Base-by-base conservation (phyloP, 768 basidiomycete genomes). In the Pisolithus albus region DNA sequence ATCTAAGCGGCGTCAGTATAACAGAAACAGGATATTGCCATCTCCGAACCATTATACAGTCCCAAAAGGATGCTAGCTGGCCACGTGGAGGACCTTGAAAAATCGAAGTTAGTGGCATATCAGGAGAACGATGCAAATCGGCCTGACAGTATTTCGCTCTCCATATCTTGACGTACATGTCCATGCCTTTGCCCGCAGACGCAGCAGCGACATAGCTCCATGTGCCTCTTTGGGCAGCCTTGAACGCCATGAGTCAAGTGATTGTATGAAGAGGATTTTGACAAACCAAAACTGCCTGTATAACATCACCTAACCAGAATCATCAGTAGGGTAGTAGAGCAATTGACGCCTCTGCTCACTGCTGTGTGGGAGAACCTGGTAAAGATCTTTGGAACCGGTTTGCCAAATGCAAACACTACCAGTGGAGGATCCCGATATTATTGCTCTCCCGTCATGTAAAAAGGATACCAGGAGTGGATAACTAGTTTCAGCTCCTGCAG, bases 141-240 rank as follows among this genome's bases (percentile, higher is more conserved):
- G 9, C 28, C 44, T 3, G 2, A 47, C 46, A 24, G n/a, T 32
- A 16, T 34, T 47, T 47, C n/a, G 46, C 46, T n/a, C 13, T 26
- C 46, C 46, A 47, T 30, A 47, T 47, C 28, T 47, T 47, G 28
- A 47, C 34, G 46, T 47, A 47, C 15, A 30, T 47, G 19, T 47
- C 46, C 30, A 32, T 16, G 10, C 46, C 46, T 36, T 47, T 47
- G 16, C 23, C 8, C 16, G 24, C 46, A 30, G 46, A 47, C 10
- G 30, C 46, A 9, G 28, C 30, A 13, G 46, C 26, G 10, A 47
- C 16, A 9, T 47, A 34, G 46, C 46, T 47, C 19, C 28, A 47
- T 11, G 21, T 16, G 4, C 46, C 46, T 34, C 18, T 26, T 9
- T 30, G 26, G 34, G 39, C 16, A 40, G 39, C 39, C 39, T 40